These are phyloP conservation scores for Tilletia caries DNA, from an alignment of 1,284 basidiomycete genomes.

Conservation along the genomic window DNA sequence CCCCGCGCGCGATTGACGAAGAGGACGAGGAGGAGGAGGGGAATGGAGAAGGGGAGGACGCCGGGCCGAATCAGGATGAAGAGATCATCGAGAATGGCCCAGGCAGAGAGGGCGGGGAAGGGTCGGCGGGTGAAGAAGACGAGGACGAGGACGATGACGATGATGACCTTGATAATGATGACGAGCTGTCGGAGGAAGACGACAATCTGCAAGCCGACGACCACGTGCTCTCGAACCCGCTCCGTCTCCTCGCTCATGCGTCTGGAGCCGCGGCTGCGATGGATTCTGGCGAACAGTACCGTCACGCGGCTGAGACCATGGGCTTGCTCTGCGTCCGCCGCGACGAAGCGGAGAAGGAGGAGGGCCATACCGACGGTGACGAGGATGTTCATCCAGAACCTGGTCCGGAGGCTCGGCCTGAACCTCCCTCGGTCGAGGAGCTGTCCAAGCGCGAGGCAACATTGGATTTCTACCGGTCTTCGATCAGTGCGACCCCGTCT, in stretches of 20 bases:
- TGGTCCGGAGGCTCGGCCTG: no score
- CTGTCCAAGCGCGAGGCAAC: constrained; percentile 28
- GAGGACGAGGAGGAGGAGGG: background rate
- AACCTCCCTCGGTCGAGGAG: constrained; percentile 18
- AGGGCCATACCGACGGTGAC: constrained; percentile 1
- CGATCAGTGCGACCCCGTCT: background rate
- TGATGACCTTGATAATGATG: constrained; percentile 41
- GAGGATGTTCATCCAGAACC: constrained; percentile 17
- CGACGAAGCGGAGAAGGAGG: constrained; percentile 10
- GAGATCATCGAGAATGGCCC: no score
- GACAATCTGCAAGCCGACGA: constrained; percentile 26
- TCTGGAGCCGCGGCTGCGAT: constrained; percentile 36
- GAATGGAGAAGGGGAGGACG: background rate
- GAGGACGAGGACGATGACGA: constrained; percentile 23
- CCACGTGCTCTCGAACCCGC: constrained; percentile 41
- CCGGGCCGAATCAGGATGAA: background rate
- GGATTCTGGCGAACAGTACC: constrained; percentile 20
- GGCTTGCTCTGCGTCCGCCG: background rate
- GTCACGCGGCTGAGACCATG: background rate
- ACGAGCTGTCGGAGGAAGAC: constrained; percentile 36
- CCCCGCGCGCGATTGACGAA: constrained; percentile 18
- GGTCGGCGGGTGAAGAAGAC: background rate
- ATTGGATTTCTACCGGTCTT: constrained; percentile 26
- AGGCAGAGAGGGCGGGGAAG: background rate
- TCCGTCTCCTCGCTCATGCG: constrained; percentile 39